Conservation (phyloP, 805 yeast species). For the Cyberlindnera misumaiensis region DNA sequence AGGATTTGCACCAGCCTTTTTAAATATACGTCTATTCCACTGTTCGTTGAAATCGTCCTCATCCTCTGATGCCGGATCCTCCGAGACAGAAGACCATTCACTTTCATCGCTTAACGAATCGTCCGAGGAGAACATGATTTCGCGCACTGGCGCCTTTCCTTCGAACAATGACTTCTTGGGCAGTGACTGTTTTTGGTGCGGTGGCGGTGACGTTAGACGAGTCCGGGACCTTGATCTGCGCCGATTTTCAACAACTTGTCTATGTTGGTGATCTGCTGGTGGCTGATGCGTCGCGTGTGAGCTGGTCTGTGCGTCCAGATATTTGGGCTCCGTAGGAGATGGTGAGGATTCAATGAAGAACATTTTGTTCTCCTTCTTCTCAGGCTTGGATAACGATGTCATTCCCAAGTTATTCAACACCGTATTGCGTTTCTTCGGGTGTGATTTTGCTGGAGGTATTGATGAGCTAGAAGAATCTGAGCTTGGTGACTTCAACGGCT, state of each 20-base stretch:
- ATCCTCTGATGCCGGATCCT: slow-evolving; percentile 26
- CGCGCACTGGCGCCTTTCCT: slow-evolving; percentile 13
- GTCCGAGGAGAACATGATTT: slow-evolving; percentile 30
- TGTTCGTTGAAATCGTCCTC: slow-evolving; percentile 27
- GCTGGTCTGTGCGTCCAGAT: slow-evolving; percentile 4
- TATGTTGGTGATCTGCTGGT: slow-evolving; percentile 4
- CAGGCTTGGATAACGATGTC: slow-evolving; percentile 15
- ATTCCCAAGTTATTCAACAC: slow-evolving; percentile 23
- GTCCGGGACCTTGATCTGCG: no score
- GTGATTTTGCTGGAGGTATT: slow-evolving; percentile 2
- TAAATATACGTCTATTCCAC: slow-evolving; percentile 25
- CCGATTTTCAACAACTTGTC: neutral
- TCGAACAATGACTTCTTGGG: slow-evolving; percentile 17
- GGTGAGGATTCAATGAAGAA: slow-evolving; percentile 27
- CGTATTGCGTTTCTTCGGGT: slow-evolving; percentile 16
- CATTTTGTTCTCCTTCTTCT: slow-evolving; percentile 20
- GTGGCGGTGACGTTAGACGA: neutral
- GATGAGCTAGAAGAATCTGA: slow-evolving; percentile 1
- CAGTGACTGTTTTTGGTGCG: neutral
- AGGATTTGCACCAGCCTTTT: slow-evolving; percentile 21
- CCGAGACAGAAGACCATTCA: slow-evolving; percentile 34
- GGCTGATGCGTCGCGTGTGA: no score
- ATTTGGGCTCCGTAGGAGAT: slow-evolving; percentile 21
- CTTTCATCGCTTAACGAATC: slow-evolving; percentile 36
- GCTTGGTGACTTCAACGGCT: neutral